phyloP scores from a whole-genome alignment of 768 basidiomycete species.

The Pisolithus marmoratus region DNA sequence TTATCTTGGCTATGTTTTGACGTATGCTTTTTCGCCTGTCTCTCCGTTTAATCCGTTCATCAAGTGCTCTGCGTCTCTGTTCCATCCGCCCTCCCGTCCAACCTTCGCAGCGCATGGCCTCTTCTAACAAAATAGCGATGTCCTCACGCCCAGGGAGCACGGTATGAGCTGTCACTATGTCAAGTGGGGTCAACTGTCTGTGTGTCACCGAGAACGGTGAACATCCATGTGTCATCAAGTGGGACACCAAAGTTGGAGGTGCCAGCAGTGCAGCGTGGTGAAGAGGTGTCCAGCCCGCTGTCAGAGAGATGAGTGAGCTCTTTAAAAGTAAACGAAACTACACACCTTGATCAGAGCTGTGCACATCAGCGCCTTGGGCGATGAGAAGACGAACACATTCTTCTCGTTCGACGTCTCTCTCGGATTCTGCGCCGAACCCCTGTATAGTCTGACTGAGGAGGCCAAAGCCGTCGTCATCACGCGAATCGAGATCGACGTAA shows the following conservation, averaged over 20 bases:
- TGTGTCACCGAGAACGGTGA: constrained; percentile 74
- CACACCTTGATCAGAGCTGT: constrained; percentile 57
- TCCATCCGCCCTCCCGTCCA: constrained; percentile 79
- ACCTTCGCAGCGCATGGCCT: constrained; percentile 81
- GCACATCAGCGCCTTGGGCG: constrained; percentile 68
- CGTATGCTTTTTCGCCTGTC: constrained; percentile 51
- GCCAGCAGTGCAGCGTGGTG: constrained; percentile 87
- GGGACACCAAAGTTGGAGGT: constrained; percentile 86
- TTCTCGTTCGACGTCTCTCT: constrained; percentile 84
- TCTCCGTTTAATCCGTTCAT: constrained; percentile 50
- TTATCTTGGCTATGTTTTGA: constrained; percentile 50
- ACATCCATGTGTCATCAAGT: constrained; percentile 89
- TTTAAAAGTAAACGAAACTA: constrained; percentile 4
- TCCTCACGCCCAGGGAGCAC: constrained; percentile 78
- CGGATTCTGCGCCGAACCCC: constrained; percentile 76
- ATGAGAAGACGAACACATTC: constrained; percentile 81
- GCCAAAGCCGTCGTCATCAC: constrained; percentile 84
- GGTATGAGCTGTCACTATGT: constrained; percentile 83
- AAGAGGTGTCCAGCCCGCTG: constrained; percentile 93
- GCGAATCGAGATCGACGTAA: constrained; percentile 59
- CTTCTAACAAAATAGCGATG: constrained; percentile 80
- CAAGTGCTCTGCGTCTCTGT: constrained; percentile 52
- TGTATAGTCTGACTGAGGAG: constrained; percentile 73
- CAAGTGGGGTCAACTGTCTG: constrained; percentile 79
- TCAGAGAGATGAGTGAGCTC: constrained; percentile 4